Base-by-base conservation (phyloP, 2,329 filamentous ascomycete species). In the Neurospora crassa region DNA sequence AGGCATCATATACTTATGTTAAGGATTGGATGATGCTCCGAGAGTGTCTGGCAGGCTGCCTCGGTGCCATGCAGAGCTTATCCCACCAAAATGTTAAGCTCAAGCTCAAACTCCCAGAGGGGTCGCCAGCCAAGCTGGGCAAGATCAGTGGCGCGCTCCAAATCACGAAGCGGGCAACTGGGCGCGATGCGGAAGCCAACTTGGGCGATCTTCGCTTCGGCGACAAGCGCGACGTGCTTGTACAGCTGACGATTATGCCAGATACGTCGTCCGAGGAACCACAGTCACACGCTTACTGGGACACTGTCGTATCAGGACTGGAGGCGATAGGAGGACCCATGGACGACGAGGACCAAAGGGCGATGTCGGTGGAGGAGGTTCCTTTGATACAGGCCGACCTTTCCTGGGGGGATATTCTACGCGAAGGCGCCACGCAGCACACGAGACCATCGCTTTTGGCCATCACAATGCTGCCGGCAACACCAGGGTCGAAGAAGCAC, bases 11-110 rank as follows among this genome's bases (percentile, higher is more conserved):
- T 79, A 96, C 94, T 1, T 99, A 98, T 78, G 94, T 99, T 76
- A 99, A 98, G 82, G 96, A 99, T 80, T 99, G 96, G 96, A 98
- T 98, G 95, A 99, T 98, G 95, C 87, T 99, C 43, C 91, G 96
- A 40, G 96, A 99, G 80, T 98, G 96, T 79, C 87, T 97, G 67
- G 96, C 94, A 34, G 96, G 96, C 63, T 98, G 95, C 78, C 84
- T 99, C 40, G 96, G 96, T 67, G 90, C 93, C 16, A 87, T 98
- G 79, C 96, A 99, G 81, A 94, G 93, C 2, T 91, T 93, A 40
- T 98, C 96, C n/a, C 96, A 99, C 79, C 96, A 98, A 80, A 98
- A 98, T 78, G 96, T 96, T 71, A 97, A 97, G 84, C 87, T 99
- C 70, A 97, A 96, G 84, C 88, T 99, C 71, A 92, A 93, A 76